These are phyloP conservation scores for Rehmannia glutinosa DNA, from an alignment of 257 asterid genomes.

Conservation along the genomic window DNA sequence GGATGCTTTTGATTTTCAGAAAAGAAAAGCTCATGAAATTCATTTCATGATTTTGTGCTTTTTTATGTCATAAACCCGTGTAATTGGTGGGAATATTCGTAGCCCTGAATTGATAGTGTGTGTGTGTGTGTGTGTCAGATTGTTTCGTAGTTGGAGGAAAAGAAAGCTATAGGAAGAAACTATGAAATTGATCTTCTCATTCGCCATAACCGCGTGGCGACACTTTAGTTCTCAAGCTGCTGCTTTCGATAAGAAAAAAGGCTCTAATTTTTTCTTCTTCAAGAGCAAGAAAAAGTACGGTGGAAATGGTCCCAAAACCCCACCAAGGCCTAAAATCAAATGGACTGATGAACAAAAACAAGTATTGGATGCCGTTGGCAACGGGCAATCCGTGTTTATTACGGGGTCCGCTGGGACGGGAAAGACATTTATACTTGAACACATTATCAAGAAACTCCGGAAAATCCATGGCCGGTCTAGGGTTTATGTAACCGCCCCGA, in stretches of 20 bases:
- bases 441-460: conserved; percentile 39
- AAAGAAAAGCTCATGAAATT: too few relatives aligned
- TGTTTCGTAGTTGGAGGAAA: background rate
- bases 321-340: conserved; percentile 24
- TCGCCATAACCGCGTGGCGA: conserved; percentile 34
- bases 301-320: conserved; percentile 12
- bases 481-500: conserved; percentile 76
- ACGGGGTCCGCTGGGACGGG: conserved; percentile 90
- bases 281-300: conserved; percentile 19
- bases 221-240: conserved; percentile 38
- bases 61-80: too few relatives aligned
- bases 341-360: conserved; percentile 62
- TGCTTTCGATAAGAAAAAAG: background rate
- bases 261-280: conserved; percentile 1
- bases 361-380: conserved; percentile 46
- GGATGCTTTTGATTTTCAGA: too few relatives aligned
- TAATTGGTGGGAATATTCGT: too few relatives aligned
- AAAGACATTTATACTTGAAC: conserved; percentile 51
- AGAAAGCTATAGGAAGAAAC: background rate
- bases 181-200: conserved; percentile 38
- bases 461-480: conserved; percentile 41
- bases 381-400: conserved; percentile 54
- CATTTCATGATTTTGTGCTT: too few relatives aligned
- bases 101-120: background rate
- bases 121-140: too few relatives aligned